Base-by-base conservation (phyloP, 768 basidiomycete species). In the Agrocybe pediades region DNA sequence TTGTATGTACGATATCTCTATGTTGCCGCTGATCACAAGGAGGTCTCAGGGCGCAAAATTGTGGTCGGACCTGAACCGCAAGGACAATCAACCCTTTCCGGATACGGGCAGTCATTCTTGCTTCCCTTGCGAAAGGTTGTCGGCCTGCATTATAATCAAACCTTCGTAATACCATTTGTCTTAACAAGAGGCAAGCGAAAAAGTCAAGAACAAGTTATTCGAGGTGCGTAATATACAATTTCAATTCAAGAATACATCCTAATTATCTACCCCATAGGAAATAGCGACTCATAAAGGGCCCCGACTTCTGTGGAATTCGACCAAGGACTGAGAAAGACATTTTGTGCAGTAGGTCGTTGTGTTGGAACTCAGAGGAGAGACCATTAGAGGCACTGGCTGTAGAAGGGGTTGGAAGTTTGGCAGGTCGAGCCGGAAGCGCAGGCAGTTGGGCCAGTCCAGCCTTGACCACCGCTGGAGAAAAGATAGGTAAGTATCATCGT, bases 331-430 rank as follows among this genome's bases (percentile, higher is more conserved):
- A 36, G n/a, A 15, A 36, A 5, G n/a, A 11, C 33, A 36, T 36
- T 36, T 3, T 30, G 15, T 30, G 29, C 7, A 30, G 7, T 30
- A n/a, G n/a, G 29, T 15, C 29, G 7, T 7, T 30, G 13, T 36
- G 13, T 36, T n/a, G 33, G n/a, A n/a, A n/a, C n/a, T 36, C 33
- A 36, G 13, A 11, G 11, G 13, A 11, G 33, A 6, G 6, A 8
- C n/a, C 1, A 33, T 39, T 46, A 52, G 30, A 52, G 51, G 24
- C 51, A 52, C 25, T 52, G 51, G 42, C 51, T 52, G 51, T 45
- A 52, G 42, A 16, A 52, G 25, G 51, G 51, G 41, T 43, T 43
- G 42, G 42, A 44, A 33, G 3, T 21, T 21, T 24, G 19, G 51
- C 51, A 52, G 15, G 51, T 52, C 8, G 51, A 52, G 6, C 51